phyloP scores from a whole-genome alignment of 306 rosid genomes.

The Castanospermum australe region DNA sequence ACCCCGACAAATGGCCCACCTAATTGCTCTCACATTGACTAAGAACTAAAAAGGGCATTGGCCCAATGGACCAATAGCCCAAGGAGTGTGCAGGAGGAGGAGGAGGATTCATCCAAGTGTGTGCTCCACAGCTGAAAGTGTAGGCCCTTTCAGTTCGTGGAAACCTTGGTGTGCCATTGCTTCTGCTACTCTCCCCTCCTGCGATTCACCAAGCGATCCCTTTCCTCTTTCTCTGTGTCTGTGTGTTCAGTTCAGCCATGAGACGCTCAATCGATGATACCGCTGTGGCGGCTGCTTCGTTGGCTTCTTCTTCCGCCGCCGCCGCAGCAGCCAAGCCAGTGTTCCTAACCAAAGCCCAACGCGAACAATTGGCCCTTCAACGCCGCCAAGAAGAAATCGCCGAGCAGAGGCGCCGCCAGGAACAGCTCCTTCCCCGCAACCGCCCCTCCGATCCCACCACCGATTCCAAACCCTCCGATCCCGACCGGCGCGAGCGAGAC shows the following conservation, averaged over 20 bases:
- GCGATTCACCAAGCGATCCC: slow-evolving; percentile 49
- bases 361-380: slow-evolving; percentile 70
- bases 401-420: slow-evolving; percentile 57
- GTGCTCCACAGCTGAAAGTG: no score
- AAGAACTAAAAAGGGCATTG: no score
- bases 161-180: no score
- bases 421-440: slow-evolving; percentile 39
- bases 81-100: no score
- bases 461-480: slow-evolving; percentile 47
- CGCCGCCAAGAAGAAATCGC: slow-evolving; percentile 72
- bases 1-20: neutral
- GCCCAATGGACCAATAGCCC: neutral
- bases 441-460: slow-evolving; percentile 29
- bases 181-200: slow-evolving; percentile 37
- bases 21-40: no score
- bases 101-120: no score
- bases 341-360: slow-evolving; percentile 75
- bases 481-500: slow-evolving; percentile 14
- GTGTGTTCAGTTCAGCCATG: neutral
- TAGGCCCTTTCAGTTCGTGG: no score
- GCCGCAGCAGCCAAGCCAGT: slow-evolving; percentile 43
- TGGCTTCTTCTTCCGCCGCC: neutral
- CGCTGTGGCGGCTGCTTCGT: neutral
- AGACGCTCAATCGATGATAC: slow-evolving; percentile 28
- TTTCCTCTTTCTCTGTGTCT: neutral